Evolutionary conservation across 768 basidiomycete genomes (phyloP).

Genomic region (Boletus subparvulus): DNA sequence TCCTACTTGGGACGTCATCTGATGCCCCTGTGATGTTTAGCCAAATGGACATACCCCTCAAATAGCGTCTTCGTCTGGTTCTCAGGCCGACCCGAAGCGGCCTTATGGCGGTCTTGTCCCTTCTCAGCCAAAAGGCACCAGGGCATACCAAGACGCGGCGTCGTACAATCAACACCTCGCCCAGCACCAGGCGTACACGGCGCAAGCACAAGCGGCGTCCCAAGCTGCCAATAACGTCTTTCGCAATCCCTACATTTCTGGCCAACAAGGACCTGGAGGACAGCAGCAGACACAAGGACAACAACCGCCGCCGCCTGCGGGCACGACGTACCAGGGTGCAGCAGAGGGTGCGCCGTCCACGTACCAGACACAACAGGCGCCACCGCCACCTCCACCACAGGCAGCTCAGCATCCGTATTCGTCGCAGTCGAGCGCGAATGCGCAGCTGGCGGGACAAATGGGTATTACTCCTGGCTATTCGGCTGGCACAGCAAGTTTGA

Average conservation of each 20-base stretch:
- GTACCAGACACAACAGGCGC: slow-evolving; percentile 29
- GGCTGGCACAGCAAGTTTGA: slow-evolving; percentile 13
- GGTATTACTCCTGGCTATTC: slow-evolving; percentile 20
- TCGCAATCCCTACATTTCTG: slow-evolving; percentile 80
- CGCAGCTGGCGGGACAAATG: slow-evolving; percentile 22
- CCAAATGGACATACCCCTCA: slow-evolving; percentile 48
- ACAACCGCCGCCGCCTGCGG: slow-evolving; percentile 1
- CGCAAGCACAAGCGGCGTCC: slow-evolving; percentile 74
- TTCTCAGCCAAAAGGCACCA: slow-evolving; percentile 80
- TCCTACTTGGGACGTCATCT: slow-evolving; percentile 5
- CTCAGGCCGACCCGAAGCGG: slow-evolving; percentile 67
- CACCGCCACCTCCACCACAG: slow-evolving; percentile 26
- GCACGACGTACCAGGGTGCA: slow-evolving; percentile 26
- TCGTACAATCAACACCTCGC: slow-evolving; percentile 92
- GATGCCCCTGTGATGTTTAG: slow-evolving; percentile 31
- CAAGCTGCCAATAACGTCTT: slow-evolving; percentile 68
- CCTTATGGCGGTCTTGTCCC: slow-evolving; percentile 93
- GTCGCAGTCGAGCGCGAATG: slow-evolving; percentile 24
- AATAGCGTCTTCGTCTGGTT: slow-evolving; percentile 31
- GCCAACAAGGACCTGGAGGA: slow-evolving; percentile 39
- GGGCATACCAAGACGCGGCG: slow-evolving; percentile 90
- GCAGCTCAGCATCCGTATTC: slow-evolving; percentile 25
- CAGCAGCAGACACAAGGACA: slow-evolving; percentile 28
- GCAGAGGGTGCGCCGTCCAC: slow-evolving; percentile 15
- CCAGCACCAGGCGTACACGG: slow-evolving; percentile 91